A percentile compares a stretch with the other conserved stretches of the same genome.
phyloP scores from a whole-genome alignment of 805 yeast genomes.

The Sugiyamaella mastotermitis region DNA sequence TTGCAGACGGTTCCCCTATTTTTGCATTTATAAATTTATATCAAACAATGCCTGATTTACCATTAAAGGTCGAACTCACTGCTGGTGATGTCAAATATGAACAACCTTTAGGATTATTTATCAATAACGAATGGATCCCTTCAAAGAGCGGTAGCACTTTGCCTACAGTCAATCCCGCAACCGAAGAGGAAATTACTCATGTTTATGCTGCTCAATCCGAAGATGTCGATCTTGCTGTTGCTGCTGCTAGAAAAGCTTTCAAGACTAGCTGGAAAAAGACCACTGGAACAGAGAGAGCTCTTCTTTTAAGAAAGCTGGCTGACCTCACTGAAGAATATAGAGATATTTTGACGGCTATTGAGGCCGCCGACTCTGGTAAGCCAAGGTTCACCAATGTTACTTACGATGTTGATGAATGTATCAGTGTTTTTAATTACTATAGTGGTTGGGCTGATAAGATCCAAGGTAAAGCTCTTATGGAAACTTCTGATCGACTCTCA shows the following conservation, averaged over 20 bases:
- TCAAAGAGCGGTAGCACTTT: conserved; percentile 56
- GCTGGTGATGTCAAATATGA: conserved; percentile 70
- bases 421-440: conserved; percentile 69
- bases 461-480: conserved; percentile 67
- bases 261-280: conserved; percentile 60
- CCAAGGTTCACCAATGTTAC: conserved; percentile 51
- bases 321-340: conserved; percentile 67
- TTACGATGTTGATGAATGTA: conserved; percentile 69
- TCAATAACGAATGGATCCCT: conserved; percentile 67
- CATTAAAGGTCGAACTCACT: conserved; percentile 19
- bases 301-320: conserved; percentile 63
- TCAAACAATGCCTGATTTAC: conserved; percentile 11
- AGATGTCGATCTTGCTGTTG: conserved; percentile 80
- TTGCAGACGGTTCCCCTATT: conserved; percentile 1
- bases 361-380: conserved; percentile 87
- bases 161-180: conserved; percentile 60
- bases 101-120: conserved; percentile 80
- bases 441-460: conserved; percentile 92
- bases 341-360: conserved; percentile 71
- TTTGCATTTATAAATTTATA: background rate
- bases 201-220: conserved; percentile 71
- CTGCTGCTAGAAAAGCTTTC: conserved; percentile 78
- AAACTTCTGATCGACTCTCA: conserved; percentile 66
- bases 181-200: conserved; percentile 62
- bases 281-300: conserved; percentile 65